Evolutionary conservation across 2,329 filamentous ascomycete species (phyloP).

Genomic region (Colletotrichum endophyticum): DNA sequence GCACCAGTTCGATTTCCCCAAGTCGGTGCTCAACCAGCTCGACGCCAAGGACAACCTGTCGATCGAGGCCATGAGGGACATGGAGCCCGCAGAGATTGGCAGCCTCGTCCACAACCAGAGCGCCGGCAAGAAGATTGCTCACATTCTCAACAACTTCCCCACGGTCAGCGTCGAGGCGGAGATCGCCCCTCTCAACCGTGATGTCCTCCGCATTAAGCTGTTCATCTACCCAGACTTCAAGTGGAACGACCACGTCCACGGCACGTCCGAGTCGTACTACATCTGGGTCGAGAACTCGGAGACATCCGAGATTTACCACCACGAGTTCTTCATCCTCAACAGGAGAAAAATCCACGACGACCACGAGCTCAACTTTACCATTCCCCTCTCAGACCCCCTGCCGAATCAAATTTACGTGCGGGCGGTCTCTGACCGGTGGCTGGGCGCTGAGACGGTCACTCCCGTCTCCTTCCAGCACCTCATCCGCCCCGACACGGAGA

Average conservation of each 20-base stretch:
- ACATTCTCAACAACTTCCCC: constrained; percentile 87
- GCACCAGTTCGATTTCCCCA: constrained; percentile 90
- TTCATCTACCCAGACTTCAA: constrained; percentile 86
- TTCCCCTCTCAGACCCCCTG: constrained; percentile 89
- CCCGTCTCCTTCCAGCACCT: constrained; percentile 97
- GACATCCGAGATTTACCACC: constrained; percentile 95
- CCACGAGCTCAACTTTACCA: constrained; percentile 98
- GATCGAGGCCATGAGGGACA: constrained; percentile 86
- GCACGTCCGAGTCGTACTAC: constrained; percentile 95
- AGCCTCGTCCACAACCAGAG: constrained; percentile 87
- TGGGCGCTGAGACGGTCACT: constrained; percentile 94
- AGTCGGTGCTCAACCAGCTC: constrained; percentile 81
- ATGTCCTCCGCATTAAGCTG: constrained; percentile 90
- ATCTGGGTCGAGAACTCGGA: constrained; percentile 99
- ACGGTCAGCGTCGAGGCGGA: constrained; percentile 90
- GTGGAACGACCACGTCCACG: constrained; percentile 95
- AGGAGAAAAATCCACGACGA: constrained; percentile 90
- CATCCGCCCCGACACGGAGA: constrained; percentile 96
- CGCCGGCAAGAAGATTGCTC: constrained; percentile 82
- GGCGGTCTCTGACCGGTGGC: constrained; percentile 92
- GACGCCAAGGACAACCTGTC: constrained; percentile 80
- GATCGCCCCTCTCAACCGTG: constrained; percentile 92
- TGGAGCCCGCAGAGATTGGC: constrained; percentile 92
- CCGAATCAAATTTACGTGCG: constrained; percentile 96
- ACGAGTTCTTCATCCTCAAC: constrained; percentile 94